phyloP scores from a whole-genome alignment of 768 basidiomycete species.

The Boletus rubropictus region DNA sequence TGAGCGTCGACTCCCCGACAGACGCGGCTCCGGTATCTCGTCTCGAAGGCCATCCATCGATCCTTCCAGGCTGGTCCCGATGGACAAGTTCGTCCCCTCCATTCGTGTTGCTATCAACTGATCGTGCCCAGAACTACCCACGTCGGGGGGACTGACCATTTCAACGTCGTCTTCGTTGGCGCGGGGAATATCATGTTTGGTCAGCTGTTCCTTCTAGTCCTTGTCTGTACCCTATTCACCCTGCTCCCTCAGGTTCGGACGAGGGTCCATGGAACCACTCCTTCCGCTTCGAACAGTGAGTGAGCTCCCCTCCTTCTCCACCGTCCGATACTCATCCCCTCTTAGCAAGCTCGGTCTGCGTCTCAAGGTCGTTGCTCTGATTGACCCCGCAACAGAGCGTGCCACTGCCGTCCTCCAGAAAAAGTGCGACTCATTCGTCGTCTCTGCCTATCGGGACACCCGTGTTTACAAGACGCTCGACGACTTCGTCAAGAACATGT shows the following conservation, averaged over 20 bases:
- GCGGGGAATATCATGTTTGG: constrained; percentile 99
- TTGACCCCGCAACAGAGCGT: constrained; percentile 85
- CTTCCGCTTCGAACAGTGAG: constrained; percentile 84
- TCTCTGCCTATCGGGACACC: constrained; percentile 88
- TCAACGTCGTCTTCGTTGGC: constrained; percentile 93
- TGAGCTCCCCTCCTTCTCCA: constrained; percentile 3
- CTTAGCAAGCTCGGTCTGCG: constrained; percentile 87
- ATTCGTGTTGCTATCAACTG: not conserved
- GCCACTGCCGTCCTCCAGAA: constrained; percentile 75
- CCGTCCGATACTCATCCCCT: constrained; percentile 8
- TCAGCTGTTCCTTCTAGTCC: constrained; percentile 22
- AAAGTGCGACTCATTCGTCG: constrained; percentile 91
- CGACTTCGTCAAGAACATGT: constrained; percentile 72
- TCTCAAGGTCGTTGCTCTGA: constrained; percentile 90
- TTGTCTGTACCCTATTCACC: constrained; percentile 5
- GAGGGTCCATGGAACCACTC: constrained; percentile 94
- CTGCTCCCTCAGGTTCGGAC: constrained; percentile 53
- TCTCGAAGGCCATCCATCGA: constrained; percentile 73
- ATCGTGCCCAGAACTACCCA: constrained; percentile 39
- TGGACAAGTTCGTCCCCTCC: constrained; percentile 59
- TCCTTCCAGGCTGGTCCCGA: constrained; percentile 67
- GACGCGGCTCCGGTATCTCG: constrained; percentile 44
- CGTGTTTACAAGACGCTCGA: constrained; percentile 79
- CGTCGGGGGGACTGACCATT: constrained; percentile 60
- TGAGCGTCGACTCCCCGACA: constrained; percentile 40